phyloP scores from a whole-genome alignment of 106 monocot genomes.

The Agapanthus africanus region DNA sequence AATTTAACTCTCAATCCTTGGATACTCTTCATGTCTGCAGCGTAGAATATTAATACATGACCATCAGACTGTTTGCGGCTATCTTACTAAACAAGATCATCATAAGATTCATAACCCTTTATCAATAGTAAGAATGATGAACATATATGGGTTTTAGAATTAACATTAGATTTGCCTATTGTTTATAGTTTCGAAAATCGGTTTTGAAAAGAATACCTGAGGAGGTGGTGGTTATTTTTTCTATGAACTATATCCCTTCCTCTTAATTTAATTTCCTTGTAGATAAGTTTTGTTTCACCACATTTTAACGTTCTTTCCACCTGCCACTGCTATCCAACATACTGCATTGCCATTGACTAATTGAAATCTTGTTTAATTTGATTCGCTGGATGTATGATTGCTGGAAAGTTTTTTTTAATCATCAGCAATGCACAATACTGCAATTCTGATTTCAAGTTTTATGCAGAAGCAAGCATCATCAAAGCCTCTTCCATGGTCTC shows the following conservation, averaged over 20 bases:
- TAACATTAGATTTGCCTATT: not conserved
- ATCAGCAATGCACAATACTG: not conserved
- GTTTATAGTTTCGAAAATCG: not conserved
- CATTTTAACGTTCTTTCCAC: not conserved
- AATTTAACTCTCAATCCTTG: not conserved
- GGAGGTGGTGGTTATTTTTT: not conserved
- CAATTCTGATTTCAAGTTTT: constrained; percentile 1
- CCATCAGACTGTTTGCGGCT: not conserved
- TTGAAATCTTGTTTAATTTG: not conserved
- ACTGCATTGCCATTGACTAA: not conserved
- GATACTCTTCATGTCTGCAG: not conserved
- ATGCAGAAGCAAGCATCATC: constrained; percentile 46
- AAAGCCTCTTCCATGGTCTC: constrained; percentile 32
- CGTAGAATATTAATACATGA: not conserved
- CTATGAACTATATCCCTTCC: not conserved
- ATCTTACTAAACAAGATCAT: not conserved
- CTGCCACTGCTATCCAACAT: not conserved
- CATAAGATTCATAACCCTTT: not conserved
- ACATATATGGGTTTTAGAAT: not conserved
- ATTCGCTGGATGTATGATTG: not conserved
- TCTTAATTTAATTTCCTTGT: not conserved
- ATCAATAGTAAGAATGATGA: not conserved
- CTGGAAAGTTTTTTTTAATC: not conserved
- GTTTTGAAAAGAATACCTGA: not conserved
- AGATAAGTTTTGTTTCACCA: not conserved